A percentile compares a stretch with the other conserved stretches of the same genome.
Conservation (phyloP, 1,284 basidiomycete genomes). For the Pyrrhoderma noxium region DNA sequence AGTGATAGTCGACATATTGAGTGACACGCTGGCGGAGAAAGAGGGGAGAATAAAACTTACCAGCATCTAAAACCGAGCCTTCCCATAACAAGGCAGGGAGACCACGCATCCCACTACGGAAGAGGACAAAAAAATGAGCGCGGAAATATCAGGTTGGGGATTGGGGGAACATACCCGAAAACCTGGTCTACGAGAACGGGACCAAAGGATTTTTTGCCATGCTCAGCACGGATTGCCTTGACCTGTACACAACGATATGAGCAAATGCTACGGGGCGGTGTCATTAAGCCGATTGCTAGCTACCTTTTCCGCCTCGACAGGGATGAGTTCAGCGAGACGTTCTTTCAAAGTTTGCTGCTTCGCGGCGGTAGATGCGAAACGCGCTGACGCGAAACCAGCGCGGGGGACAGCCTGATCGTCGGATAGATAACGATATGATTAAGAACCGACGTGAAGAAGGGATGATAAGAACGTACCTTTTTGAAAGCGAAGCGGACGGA, state of each 20-base stretch:
- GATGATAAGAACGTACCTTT: slow-evolving; percentile 34
- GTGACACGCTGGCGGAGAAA: slow-evolving; percentile 3
- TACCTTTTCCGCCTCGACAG: slow-evolving; percentile 81
- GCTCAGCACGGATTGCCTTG: slow-evolving; percentile 73
- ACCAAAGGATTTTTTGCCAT: slow-evolving; percentile 88
- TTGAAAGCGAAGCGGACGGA: slow-evolving; percentile 38
- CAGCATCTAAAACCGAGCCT: slow-evolving; percentile 89
- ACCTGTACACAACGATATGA: slow-evolving; percentile 42
- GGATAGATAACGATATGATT: not conserved
- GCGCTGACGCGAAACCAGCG: slow-evolving; percentile 26
- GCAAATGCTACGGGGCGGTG: slow-evolving; percentile 3
- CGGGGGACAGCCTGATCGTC: slow-evolving; percentile 6
- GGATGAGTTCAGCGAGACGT: slow-evolving; percentile 85
- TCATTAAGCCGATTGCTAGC: slow-evolving; percentile 18
- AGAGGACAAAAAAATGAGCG: not conserved
- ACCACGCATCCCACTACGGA: slow-evolving; percentile 83
- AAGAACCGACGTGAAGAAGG: not conserved
- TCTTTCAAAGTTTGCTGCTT: slow-evolving; percentile 82
- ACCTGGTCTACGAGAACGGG: slow-evolving; percentile 88
- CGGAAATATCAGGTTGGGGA: not conserved
- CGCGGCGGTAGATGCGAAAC: slow-evolving; percentile 58
- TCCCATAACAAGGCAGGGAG: slow-evolving; percentile 89
- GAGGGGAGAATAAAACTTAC: slow-evolving; percentile 32
- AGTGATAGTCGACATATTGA: not conserved
- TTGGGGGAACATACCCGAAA: slow-evolving; percentile 61